Evolutionary conservation across 768 basidiomycete genomes (phyloP).

Genomic region (Tulasnella sp.): DNA sequence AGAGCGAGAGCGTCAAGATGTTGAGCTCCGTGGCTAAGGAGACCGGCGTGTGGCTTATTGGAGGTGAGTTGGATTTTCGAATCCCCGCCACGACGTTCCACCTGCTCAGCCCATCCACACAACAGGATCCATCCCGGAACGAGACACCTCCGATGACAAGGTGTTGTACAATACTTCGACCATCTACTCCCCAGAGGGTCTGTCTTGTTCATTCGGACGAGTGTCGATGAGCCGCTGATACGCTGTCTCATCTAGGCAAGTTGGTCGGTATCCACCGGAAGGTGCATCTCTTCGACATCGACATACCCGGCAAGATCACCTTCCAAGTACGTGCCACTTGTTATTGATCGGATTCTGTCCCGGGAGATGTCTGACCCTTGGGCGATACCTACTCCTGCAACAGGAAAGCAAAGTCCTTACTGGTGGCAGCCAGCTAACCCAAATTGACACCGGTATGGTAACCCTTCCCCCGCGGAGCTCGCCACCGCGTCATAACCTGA

Average conservation of each 20-base stretch:
- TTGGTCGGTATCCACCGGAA: constrained; percentile 86
- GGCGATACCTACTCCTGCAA: background rate
- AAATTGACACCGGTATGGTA: constrained; percentile 74
- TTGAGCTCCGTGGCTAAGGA: constrained; percentile 75
- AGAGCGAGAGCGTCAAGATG: constrained; percentile 73
- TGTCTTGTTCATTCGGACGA: background rate
- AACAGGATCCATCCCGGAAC: constrained; percentile 90
- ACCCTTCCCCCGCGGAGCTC: background rate
- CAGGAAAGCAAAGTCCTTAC: constrained; percentile 86
- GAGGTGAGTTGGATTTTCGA: constrained; percentile 48
- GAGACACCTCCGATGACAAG: constrained; percentile 45
- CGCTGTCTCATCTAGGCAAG: constrained; percentile 46
- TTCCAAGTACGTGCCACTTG: constrained; percentile 55
- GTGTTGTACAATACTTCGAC: constrained; percentile 91
- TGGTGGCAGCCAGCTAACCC: constrained; percentile 62
- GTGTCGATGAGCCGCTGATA: constrained; percentile 13
- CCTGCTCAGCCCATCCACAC: background rate
- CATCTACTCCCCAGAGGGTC: constrained; percentile 76
- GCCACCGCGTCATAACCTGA: background rate
- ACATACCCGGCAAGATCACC: constrained; percentile 85
- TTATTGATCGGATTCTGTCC: background rate
- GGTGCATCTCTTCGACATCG: constrained; percentile 95
- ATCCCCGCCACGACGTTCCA: background rate
- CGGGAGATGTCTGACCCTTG: constrained; percentile 12
- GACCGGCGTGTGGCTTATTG: constrained; percentile 79